phyloP scores from a whole-genome alignment of 805 yeast species.

The Phaffomyces antillensis region DNA sequence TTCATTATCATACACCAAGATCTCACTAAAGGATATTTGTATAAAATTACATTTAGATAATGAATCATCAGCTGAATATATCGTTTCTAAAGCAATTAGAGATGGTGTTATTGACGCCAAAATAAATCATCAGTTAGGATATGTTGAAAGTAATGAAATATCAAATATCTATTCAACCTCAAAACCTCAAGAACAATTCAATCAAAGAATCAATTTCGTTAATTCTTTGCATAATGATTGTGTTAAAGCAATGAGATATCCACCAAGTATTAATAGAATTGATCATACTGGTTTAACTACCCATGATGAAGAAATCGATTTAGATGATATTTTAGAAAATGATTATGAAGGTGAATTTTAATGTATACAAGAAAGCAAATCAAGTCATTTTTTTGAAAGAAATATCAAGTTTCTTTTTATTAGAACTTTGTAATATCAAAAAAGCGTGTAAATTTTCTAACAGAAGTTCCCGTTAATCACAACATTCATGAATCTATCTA shows the following conservation, averaged over 20 bases:
- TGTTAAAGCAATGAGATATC: conserved; percentile 93
- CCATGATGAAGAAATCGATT: conserved; percentile 21
- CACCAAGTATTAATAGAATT: conserved; percentile 31
- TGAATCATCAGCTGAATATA: conserved; percentile 94
- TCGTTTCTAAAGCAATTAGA: conserved; percentile 92
- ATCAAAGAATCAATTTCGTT: conserved; percentile 91
- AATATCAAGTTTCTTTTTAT: too few relatives aligned
- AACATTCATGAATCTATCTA: background rate
- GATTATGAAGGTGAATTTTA: conserved; percentile 20
- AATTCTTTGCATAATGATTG: conserved; percentile 84
- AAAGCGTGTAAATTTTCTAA: too few relatives aligned
- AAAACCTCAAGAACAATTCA: conserved; percentile 81
- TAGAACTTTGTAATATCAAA: too few relatives aligned
- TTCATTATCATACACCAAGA: conserved; percentile 82
- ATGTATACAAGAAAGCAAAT: background rate
- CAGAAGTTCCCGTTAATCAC: too few relatives aligned
- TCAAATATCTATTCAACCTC: conserved; percentile 81
- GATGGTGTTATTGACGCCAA: conserved; percentile 97
- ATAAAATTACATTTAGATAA: conserved; percentile 85
- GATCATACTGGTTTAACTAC: conserved; percentile 4
- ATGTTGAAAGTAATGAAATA: conserved; percentile 83
- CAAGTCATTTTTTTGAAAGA: background rate
- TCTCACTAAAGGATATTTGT: conserved; percentile 90
- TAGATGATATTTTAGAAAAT: conserved; percentile 18
- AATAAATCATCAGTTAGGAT: conserved; percentile 85